Percentiles rank a stretch among this genome's conserved stretches.
phyloP scores from a whole-genome alignment of 2,329 filamentous ascomycete genomes.

The Cladosporium sp. region DNA sequence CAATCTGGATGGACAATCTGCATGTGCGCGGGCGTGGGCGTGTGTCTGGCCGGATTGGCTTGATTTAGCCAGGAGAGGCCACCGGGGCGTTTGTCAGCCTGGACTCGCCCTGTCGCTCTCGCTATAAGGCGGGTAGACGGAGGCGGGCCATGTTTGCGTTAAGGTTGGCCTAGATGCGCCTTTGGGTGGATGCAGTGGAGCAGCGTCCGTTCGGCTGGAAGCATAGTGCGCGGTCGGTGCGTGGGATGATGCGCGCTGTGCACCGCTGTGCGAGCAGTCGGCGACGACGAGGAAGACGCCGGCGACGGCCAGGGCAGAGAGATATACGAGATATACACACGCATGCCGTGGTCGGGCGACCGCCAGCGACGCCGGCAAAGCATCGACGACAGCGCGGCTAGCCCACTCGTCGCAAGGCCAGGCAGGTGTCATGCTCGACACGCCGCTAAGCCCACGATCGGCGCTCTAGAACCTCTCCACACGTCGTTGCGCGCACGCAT shows the following conservation, averaged over 20 bases:
- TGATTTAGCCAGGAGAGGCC: neutral
- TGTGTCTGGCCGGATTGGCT: neutral
- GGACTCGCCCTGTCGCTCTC: neutral
- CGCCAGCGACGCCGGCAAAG: too few relatives aligned
- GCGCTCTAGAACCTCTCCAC: slow-evolving; percentile 1
- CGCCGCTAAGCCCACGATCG: neutral
- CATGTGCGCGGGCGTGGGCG: too few relatives aligned
- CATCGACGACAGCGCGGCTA: too few relatives aligned
- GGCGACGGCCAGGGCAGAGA: too few relatives aligned
- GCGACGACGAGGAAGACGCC: too few relatives aligned
- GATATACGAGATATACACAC: too few relatives aligned
- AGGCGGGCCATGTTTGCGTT: neutral
- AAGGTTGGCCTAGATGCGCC: neutral
- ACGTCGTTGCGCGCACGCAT: neutral
- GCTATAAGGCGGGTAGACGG: neutral
- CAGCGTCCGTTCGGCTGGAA: neutral
- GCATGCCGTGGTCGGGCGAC: too few relatives aligned
- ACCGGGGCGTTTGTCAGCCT: neutral
- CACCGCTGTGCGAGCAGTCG: too few relatives aligned
- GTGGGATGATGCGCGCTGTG: too few relatives aligned
- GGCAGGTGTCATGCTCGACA: neutral
- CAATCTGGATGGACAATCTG: neutral
- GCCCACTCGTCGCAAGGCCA: too few relatives aligned
- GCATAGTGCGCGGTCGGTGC: too few relatives aligned
- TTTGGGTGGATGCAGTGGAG: neutral